Conservation (phyloP, 148 eudicot species). For the Euryodendron excelsum region DNA sequence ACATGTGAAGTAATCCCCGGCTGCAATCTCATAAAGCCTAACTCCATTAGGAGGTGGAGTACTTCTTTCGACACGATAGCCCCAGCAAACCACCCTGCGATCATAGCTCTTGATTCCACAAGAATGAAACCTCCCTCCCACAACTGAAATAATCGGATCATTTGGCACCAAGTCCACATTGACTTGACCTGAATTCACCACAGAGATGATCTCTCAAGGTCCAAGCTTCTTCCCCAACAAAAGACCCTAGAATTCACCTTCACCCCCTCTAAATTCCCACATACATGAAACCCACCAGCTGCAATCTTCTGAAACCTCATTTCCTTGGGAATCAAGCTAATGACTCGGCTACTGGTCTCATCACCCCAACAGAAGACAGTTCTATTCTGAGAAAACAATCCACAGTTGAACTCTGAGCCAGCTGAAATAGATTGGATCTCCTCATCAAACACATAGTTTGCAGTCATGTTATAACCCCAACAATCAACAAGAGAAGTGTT, state of each 20-base stretch:
- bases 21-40: constrained; percentile 55
- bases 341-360: constrained; percentile 56
- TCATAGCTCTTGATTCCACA: constrained; percentile 73
- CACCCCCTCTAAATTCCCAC: constrained; percentile 73
- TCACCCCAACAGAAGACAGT: constrained; percentile 93
- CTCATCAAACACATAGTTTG: constrained; percentile 56
- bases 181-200: constrained; percentile 28
- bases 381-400: constrained; percentile 62
- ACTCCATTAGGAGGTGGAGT: constrained; percentile 54
- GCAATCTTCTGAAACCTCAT: constrained; percentile 58
- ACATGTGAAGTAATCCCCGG: constrained; percentile 93
- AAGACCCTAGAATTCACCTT: constrained; percentile 34
- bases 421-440: constrained; percentile 69
- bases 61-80: constrained; percentile 44
- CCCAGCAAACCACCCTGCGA: constrained; percentile 77
- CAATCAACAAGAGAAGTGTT: constrained; percentile 75
- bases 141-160: constrained; percentile 61
- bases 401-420: constrained; percentile 84
- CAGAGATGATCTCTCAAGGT: constrained; percentile 39
- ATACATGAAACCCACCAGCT: constrained; percentile 90
- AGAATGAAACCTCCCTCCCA: constrained; percentile 82
- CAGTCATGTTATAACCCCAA: constrained; percentile 98
- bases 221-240: constrained; percentile 83
- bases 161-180: constrained; percentile 58
- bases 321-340: constrained; percentile 48